Evolutionary conservation across 495 filamentous ascomycete species (phyloP).

Genomic region (Lasiosphaeriaceae sp.): DNA sequence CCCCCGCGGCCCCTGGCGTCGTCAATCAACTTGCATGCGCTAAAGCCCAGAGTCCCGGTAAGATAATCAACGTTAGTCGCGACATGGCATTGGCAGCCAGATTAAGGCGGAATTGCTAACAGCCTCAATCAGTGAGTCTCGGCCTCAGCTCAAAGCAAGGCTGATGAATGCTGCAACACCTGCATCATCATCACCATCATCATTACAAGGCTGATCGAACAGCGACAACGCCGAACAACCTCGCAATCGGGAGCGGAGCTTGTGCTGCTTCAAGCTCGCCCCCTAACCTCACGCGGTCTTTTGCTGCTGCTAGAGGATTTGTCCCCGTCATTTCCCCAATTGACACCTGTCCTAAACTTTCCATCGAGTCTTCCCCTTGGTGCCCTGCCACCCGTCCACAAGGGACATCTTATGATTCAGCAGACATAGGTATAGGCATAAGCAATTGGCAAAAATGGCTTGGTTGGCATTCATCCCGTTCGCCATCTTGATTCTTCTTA

Average conservation of each 20-base stretch:
- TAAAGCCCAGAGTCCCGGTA: neutral
- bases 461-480: slow-evolving; percentile 2
- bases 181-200: neutral
- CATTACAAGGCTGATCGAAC: neutral
- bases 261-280: neutral
- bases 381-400: neutral
- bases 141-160: neutral
- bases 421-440: neutral
- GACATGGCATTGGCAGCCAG: neutral
- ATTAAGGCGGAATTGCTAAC: neutral
- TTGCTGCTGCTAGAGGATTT: neutral
- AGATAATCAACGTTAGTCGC: slow-evolving; percentile 9
- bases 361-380: neutral
- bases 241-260: neutral
- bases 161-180: neutral
- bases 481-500: neutral
- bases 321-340: neutral
- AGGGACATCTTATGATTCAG: neutral
- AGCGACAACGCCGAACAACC: neutral
- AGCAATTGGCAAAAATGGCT: neutral
- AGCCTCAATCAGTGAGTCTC: slow-evolving; percentile 4
- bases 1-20: slow-evolving; percentile 2
- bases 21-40: slow-evolving; percentile 1
- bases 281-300: neutral
- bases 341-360: neutral